phyloP scores from a whole-genome alignment of 371 early-diverging fungal species.

The Mucor racemosus region DNA sequence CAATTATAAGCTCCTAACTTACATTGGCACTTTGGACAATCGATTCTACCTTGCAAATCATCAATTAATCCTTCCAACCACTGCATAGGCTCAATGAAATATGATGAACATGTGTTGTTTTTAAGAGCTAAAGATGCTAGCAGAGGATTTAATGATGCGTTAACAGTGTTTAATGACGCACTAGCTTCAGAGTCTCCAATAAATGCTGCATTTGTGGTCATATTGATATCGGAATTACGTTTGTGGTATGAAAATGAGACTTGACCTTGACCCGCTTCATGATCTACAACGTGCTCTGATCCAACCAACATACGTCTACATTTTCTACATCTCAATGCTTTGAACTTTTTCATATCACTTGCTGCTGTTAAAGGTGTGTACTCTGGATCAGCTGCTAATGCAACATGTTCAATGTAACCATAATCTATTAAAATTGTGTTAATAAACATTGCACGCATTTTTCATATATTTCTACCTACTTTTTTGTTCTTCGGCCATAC shows the following conservation, averaged over 20 bases:
- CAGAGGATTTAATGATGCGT: conserved; percentile 46
- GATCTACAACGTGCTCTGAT: conserved; percentile 69
- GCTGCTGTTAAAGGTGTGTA: conserved; percentile 25
- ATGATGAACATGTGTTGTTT: conserved; percentile 67
- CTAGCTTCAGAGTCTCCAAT: conserved; percentile 23
- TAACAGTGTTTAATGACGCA: conserved; percentile 19
- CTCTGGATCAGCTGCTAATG: conserved; percentile 58
- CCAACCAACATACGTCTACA: conserved; percentile 66
- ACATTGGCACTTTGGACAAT: conserved; percentile 82
- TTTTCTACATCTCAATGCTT: conserved; percentile 54
- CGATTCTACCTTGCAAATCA: conserved; percentile 73
- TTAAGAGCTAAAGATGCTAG: conserved; percentile 43
- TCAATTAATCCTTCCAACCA: conserved; percentile 75
- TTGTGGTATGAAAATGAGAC: conserved; percentile 73
- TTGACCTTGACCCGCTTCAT: conserved; percentile 77
- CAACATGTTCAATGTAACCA: conserved; percentile 55
- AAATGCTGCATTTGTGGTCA: conserved; percentile 27
- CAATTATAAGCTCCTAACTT: conserved; percentile 87
- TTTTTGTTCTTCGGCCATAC: conserved; percentile 59
- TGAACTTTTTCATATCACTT: conserved; percentile 24
- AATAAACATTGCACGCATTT: background rate
- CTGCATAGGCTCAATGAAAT: conserved; percentile 87
- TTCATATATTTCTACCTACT: conserved; percentile 32
- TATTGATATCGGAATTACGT: conserved; percentile 56
- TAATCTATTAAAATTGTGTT: conserved; percentile 8